Conservation (phyloP, 129 eudicot species). For the Flaveria robusta region DNA sequence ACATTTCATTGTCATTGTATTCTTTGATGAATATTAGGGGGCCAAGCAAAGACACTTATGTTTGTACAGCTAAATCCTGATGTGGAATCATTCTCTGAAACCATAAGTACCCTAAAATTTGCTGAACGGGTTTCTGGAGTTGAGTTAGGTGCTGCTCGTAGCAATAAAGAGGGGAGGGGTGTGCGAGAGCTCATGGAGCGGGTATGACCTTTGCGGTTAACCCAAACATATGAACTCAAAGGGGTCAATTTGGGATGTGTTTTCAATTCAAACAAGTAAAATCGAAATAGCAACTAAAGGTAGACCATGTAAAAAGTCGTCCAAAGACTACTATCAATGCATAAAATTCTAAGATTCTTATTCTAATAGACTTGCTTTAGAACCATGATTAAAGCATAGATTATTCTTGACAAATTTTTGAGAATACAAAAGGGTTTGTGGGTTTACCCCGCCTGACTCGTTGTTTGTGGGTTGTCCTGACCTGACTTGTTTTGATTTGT, state of each 20-base stretch:
- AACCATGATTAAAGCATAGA: neutral
- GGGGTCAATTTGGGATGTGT: constrained; percentile 3
- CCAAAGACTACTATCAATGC: neutral
- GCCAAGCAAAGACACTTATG: constrained; percentile 91
- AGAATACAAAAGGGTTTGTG: neutral
- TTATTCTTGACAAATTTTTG: neutral
- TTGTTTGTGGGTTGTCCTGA: neutral
- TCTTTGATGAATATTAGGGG: constrained; percentile 44
- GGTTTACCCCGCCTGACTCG: neutral
- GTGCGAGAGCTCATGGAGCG: constrained; percentile 88
- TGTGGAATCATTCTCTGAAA: constrained; percentile 74
- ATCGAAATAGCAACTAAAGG: too few species aligned
- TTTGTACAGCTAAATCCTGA: constrained; percentile 91
- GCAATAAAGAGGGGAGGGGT: constrained; percentile 78
- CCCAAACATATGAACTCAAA: neutral
- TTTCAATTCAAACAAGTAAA: neutral
- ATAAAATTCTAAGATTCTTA: neutral
- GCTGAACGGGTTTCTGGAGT: constrained; percentile 92
- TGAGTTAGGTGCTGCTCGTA: constrained; percentile 89
- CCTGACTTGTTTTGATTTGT: neutral
- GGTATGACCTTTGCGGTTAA: constrained; percentile 36
- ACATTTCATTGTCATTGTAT: constrained; percentile 12
- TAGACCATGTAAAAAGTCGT: neutral
- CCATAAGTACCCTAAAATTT: constrained; percentile 72
- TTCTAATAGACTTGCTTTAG: neutral